phyloP scores from a whole-genome alignment of 2,329 filamentous ascomycete species.

The Arthrobotrys sinensis region DNA sequence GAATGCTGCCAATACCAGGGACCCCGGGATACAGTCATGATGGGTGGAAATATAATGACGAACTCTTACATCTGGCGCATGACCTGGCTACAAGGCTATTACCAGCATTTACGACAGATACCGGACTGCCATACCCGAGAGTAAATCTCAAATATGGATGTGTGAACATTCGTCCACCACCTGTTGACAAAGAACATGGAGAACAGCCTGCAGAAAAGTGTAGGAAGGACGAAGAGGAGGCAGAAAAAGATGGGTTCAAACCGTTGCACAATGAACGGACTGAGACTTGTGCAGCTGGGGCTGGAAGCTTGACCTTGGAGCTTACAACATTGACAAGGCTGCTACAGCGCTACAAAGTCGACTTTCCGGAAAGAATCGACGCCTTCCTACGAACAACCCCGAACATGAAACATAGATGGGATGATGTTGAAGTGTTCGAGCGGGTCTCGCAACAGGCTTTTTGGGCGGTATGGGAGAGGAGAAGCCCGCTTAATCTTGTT shows the following conservation, averaged over 20 bases:
- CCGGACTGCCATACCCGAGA: constrained; percentile 92
- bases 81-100: constrained; percentile 87
- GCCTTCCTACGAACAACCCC: constrained; percentile 9
- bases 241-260: constrained; percentile 52
- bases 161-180: constrained; percentile 77
- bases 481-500: constrained; percentile 87
- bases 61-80: constrained; percentile 87
- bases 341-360: constrained; percentile 76
- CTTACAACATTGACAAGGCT: constrained; percentile 91
- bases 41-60: constrained; percentile 85
- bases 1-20: constrained; percentile 86
- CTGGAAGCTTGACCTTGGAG: constrained; percentile 94
- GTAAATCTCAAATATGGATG: constrained; percentile 93
- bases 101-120: constrained; percentile 86
- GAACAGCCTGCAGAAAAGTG: constrained; percentile 67
- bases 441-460: constrained; percentile 91
- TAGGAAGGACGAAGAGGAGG: constrained; percentile 56
- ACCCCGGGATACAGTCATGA: constrained; percentile 73
- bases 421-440: constrained; percentile 79
- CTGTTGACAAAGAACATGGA: constrained; percentile 68
- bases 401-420: constrained; percentile 43
- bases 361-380: constrained; percentile 36
- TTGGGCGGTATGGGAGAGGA: constrained; percentile 93
- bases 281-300: constrained; percentile 95
- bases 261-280: constrained; percentile 78